Evolutionary conservation across 305 asterid genomes (phyloP).

Genomic region (Fraxinus floribunda): DNA sequence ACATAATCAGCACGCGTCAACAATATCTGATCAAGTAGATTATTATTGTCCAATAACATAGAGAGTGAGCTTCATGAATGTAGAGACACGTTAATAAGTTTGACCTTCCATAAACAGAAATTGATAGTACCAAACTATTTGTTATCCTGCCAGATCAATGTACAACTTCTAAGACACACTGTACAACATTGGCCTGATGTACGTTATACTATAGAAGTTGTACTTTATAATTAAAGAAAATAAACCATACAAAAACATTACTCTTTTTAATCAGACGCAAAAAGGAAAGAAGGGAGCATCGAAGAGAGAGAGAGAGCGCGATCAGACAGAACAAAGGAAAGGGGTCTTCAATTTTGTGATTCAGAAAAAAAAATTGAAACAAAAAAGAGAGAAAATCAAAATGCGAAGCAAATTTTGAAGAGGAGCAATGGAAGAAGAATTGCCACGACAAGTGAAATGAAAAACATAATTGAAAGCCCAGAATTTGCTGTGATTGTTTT

Average conservation of each 20-base stretch:
- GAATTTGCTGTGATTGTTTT: slow-evolving; percentile 7
- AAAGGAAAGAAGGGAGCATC: slow-evolving; percentile 28
- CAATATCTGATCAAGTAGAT: not conserved
- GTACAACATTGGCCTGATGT: not conserved
- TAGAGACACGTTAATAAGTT: not conserved
- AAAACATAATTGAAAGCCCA: slow-evolving; percentile 16
- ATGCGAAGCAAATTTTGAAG: slow-evolving; percentile 30
- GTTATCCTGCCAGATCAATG: not conserved
- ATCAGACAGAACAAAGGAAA: slow-evolving; percentile 25
- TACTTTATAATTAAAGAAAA: slow-evolving; percentile 14
- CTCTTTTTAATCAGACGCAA: slow-evolving; percentile 37
- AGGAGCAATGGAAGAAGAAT: slow-evolving; percentile 41
- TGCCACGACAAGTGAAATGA: slow-evolving; percentile 33
- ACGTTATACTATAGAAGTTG: slow-evolving; percentile 2
- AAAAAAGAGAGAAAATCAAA: slow-evolving; percentile 11
- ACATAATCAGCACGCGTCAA: not conserved
- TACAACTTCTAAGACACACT: not conserved
- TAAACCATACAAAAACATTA: slow-evolving; percentile 13
- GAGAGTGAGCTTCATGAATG: not conserved
- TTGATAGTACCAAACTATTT: slow-evolving; percentile 1
- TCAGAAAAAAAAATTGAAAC: slow-evolving; percentile 19
- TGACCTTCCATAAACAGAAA: slow-evolving; percentile 3
- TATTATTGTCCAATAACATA: not conserved
- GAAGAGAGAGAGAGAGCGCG: slow-evolving; percentile 8
- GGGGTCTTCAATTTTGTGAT: slow-evolving; percentile 44